Percentiles rank a stretch among this genome's conserved stretches.
phyloP scores from a whole-genome alignment of 306 rosid species.

The Cucumis melo region DNA sequence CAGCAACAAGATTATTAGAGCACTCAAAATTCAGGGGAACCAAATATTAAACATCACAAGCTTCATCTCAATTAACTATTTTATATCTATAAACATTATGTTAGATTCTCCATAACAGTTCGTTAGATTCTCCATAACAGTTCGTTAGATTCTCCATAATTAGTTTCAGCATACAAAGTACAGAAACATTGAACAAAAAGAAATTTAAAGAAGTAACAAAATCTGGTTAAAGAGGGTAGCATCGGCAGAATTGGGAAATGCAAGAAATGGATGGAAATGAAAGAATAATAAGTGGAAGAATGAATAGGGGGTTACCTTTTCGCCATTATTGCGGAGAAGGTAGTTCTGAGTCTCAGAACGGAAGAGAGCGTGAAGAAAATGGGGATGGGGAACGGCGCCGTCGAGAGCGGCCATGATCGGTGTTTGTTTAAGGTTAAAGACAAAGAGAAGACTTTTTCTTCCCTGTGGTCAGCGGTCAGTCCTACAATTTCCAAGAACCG shows the following conservation, averaged over 20 bases:
- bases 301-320: slow-evolving; percentile 3
- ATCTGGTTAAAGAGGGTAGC: background rate
- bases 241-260: background rate
- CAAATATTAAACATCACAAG: background rate
- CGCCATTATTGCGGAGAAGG: slow-evolving; percentile 23
- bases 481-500: too few species aligned
- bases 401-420: slow-evolving; percentile 11
- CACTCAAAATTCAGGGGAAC: background rate
- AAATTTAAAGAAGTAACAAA: background rate
- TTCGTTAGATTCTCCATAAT: background rate
- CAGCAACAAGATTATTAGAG: background rate
- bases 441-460: too few species aligned
- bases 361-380: slow-evolving; percentile 8
- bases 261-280: background rate
- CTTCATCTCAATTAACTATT: background rate
- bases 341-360: slow-evolving; percentile 11
- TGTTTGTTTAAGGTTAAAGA: background rate
- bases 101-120: too few species aligned
- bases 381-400: slow-evolving; percentile 7
- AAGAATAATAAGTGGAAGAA: background rate
- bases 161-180: background rate
- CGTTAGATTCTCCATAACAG: background rate
- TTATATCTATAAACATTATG: background rate
- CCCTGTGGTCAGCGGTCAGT: too few species aligned
- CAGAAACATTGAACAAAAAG: background rate